Evolutionary conservation across 1,139 yeast genomes (phyloP), one percentile per base, ranked within the genome.

Genomic region (Candida albicans): DNA sequence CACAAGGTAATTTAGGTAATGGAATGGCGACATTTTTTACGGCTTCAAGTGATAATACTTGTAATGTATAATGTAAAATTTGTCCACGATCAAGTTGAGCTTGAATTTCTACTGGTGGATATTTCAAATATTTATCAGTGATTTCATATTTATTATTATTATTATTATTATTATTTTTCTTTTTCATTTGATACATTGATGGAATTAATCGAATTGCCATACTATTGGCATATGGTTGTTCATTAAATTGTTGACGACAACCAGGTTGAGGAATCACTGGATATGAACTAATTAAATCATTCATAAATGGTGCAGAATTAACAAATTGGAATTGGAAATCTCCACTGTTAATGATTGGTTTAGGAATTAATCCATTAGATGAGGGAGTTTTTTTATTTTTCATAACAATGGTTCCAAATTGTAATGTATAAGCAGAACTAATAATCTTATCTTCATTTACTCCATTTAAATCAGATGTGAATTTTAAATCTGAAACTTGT

Each of bases 31-130:
- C 61, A 44, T 64, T 66, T 45, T 71, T 67, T 50, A 79, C 83
- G 12, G 69, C 68, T 42, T 78, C 80, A 1, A 75, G 79, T 0
- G 80, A 65, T 5, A 77, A 70, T 4, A 77, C 51, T 35, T 65
- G 64, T 43, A 77, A 56, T 7, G 76, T 62, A 27, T 67, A 70
- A 39, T 67, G 48, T 41, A 73, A 75, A 1, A 78, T 70, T n/a
- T 52, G 60, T 14, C 66, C 67, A 22, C 59, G 55, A 8, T 63
- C 68, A 41, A 78, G 58, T 37, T 73, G 76, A 42, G 75, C 61
- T 79, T 82, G 77, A 40, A 81, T 61, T 54, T 81, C 85, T 3
- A 81, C 62, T 0, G 82, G 79, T 0, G 85, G 84, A 43, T 68
- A 68, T n/a, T 37, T 32, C 26, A n/a, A 24, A 12, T 3, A 22